Percentiles rank a stretch among this genome's conserved stretches.
phyloP scores from a whole-genome alignment of 306 rosid species.

The Castanea mollissima region DNA sequence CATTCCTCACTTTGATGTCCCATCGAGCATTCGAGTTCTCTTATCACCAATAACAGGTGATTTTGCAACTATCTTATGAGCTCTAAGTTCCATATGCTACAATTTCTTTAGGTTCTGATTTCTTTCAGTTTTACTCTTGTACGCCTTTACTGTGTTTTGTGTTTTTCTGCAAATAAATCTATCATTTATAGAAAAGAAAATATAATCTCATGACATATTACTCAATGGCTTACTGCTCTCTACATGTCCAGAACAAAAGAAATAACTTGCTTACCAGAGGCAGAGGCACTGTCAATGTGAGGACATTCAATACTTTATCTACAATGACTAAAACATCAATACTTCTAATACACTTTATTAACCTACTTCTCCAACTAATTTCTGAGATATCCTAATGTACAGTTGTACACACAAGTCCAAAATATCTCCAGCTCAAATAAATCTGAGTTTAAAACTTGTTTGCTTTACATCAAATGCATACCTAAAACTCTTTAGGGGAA shows the following conservation, averaged over 20 bases:
- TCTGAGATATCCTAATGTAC: too few species aligned
- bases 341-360: too few species aligned
- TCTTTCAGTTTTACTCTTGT: background rate
- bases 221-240: background rate
- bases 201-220: background rate
- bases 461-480: too few species aligned
- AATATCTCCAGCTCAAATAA: too few species aligned
- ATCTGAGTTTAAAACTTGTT: too few species aligned
- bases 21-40: slow-evolving; percentile 66
- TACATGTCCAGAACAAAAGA: background rate
- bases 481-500: too few species aligned
- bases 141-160: background rate
- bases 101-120: background rate
- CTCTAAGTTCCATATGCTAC: background rate
- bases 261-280: background rate
- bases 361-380: too few species aligned
- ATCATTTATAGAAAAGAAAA: background rate
- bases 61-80: background rate
- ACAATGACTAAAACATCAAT: background rate
- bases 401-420: too few species aligned
- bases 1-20: slow-evolving; percentile 63
- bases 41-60: slow-evolving; percentile 68
- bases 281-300: too few species aligned
- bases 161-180: background rate
- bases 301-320: background rate